Evolutionary conservation across 1,139 yeast genomes (phyloP).

Genomic region (Dujonia santamariae): DNA sequence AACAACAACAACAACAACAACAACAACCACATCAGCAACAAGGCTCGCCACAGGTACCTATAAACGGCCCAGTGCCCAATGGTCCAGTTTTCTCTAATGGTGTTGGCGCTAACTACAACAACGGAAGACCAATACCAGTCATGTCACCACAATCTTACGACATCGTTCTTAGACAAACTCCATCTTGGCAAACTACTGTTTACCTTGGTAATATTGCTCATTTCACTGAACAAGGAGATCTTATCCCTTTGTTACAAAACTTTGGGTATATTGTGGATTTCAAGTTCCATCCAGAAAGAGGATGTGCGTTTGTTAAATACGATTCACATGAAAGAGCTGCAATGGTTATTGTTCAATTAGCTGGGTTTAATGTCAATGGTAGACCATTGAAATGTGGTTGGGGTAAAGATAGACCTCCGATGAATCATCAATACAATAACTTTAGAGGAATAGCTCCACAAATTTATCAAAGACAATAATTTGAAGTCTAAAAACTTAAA

Average conservation of each 20-base stretch:
- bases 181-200: conserved; percentile 85
- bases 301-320: conserved; percentile 82
- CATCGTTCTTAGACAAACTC: conserved; percentile 69
- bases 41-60: conserved; percentile 4
- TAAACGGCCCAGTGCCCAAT: background rate
- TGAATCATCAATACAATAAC: conserved; percentile 30
- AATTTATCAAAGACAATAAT: conserved; percentile 18
- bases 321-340: conserved; percentile 90
- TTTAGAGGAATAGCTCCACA: conserved; percentile 26
- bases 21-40: conserved; percentile 11
- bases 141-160: conserved; percentile 62
- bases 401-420: conserved; percentile 66
- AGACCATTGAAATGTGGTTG: conserved; percentile 82
- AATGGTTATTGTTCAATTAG: conserved; percentile 75
- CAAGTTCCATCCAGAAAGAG: conserved; percentile 76
- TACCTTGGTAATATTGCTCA: conserved; percentile 85
- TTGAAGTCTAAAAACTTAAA: too few relatives aligned
- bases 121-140: conserved; percentile 18
- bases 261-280: conserved; percentile 83
- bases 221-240: conserved; percentile 67
- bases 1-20: conserved; percentile 6
- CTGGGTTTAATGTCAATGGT: conserved; percentile 75
- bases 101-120: conserved; percentile 1
- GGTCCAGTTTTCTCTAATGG: background rate
- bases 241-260: conserved; percentile 72